Evolutionary conservation across 495 filamentous ascomycete genomes (phyloP).

Genomic region (Podospora pseudopauciseta): DNA sequence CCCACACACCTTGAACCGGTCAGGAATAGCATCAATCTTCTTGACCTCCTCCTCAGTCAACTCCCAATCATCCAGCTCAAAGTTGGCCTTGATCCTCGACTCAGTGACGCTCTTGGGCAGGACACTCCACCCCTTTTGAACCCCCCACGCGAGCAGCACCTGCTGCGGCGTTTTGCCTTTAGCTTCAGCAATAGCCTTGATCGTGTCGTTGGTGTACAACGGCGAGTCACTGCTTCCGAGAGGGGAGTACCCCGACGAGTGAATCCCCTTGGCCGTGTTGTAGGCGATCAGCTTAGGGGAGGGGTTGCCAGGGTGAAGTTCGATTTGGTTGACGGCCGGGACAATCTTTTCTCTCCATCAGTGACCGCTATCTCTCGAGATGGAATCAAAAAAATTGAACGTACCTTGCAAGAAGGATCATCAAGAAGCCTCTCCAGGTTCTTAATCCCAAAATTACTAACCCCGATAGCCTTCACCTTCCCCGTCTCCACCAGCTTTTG

Average conservation of each 20-base stretch:
- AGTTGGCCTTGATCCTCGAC: constrained; percentile 59
- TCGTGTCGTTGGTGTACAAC: constrained; percentile 57
- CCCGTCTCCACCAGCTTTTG: constrained; percentile 76
- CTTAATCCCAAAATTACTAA: constrained; percentile 69
- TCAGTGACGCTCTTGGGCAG: constrained; percentile 67
- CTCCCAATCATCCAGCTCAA: constrained; percentile 60
- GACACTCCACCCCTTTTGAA: constrained; percentile 69
- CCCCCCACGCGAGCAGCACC: constrained; percentile 64
- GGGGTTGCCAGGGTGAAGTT: constrained; percentile 80
- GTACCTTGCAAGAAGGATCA: constrained; percentile 49
- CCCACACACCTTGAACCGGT: constrained; percentile 71
- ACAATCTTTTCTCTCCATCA: constrained; percentile 47
- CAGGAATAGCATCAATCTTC: constrained; percentile 59
- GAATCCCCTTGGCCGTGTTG: constrained; percentile 63
- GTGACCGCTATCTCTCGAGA: no score
- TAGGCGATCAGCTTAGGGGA: constrained; percentile 76
- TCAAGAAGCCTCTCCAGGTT: constrained; percentile 67
- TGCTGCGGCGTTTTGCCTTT: constrained; percentile 67
- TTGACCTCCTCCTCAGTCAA: constrained; percentile 61
- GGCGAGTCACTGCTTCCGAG: constrained; percentile 56
- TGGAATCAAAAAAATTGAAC: not conserved
- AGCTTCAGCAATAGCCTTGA: constrained; percentile 58
- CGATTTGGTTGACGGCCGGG: constrained; percentile 88
- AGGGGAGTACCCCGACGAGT: constrained; percentile 65
- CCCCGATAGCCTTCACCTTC: constrained; percentile 77